Evolutionary conservation across 176 grass and related monocot genomes (phyloP).

Genomic region (Oryza glaberrima): DNA sequence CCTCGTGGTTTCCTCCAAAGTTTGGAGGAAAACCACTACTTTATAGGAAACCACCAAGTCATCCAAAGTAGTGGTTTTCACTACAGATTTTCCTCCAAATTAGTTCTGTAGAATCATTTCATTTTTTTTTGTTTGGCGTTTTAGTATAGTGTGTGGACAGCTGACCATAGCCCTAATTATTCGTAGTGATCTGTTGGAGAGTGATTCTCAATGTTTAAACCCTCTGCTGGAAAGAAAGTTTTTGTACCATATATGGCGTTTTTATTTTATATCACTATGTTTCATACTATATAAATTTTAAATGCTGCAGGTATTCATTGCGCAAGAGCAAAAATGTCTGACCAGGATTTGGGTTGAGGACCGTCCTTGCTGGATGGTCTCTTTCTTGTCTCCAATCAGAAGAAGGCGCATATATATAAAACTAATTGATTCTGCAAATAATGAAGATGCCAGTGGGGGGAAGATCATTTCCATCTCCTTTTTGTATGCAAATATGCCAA

Average conservation of each 20-base stretch:
- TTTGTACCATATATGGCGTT: constrained; percentile 3
- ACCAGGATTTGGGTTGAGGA: constrained; percentile 79
- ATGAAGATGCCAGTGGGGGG: constrained; percentile 64
- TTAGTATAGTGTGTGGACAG: not conserved
- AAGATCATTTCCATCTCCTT: constrained; percentile 75
- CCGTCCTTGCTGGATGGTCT: constrained; percentile 61
- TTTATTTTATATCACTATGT: constrained; percentile 41
- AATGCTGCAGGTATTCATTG: constrained; percentile 74
- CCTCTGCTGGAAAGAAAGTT: constrained; percentile 12
- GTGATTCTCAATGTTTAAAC: not conserved
- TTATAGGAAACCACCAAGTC: not conserved
- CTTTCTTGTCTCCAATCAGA: constrained; percentile 75
- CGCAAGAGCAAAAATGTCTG: constrained; percentile 87
- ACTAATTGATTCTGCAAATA: constrained; percentile 71
- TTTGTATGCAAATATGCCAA: constrained; percentile 74
- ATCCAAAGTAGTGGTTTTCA: not conserved
- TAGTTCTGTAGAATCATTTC: not conserved
- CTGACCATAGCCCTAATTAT: constrained; percentile 4
- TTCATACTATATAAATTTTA: constrained; percentile 31
- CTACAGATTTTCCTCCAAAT: not conserved
- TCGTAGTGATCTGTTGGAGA: constrained; percentile 16
- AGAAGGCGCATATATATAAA: constrained; percentile 67
- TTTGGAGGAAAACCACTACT: not conserved
- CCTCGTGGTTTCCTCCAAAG: not conserved
- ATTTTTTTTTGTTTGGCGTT: not conserved